Evolutionary conservation across 73 alveolate genomes (phyloP).

Genomic region (Effrenium voratum): DNA sequence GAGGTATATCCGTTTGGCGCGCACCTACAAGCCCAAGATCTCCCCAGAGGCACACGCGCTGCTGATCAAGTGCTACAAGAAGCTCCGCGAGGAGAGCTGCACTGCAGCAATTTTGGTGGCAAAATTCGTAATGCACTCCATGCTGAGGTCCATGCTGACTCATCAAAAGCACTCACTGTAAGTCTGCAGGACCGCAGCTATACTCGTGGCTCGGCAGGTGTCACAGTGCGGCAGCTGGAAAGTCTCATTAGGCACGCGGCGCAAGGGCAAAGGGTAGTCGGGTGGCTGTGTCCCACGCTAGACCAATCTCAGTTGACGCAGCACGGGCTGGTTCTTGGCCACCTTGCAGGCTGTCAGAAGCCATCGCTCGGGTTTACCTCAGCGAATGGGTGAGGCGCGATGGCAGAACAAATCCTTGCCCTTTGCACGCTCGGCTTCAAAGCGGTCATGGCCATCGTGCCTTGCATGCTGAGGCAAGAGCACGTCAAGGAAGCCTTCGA

Average conservation of each 20-base stretch:
- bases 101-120: background rate
- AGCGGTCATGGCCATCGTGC: no score
- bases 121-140: no score
- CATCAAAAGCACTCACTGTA: no score
- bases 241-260: slow-evolving; percentile 96
- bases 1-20: slow-evolving; percentile 97
- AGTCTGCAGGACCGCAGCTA: slow-evolving; percentile 70
- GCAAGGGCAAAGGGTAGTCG: no score
- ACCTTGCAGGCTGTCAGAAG: slow-evolving; percentile 95
- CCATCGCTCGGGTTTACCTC: slow-evolving; percentile 96
- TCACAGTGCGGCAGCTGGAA: slow-evolving; percentile 99
- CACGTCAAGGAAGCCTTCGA: slow-evolving; percentile 90
- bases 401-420: background rate
- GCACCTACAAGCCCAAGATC: slow-evolving; percentile 98
- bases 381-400: slow-evolving; percentile 90
- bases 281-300: no score
- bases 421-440: no score
- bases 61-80: slow-evolving; percentile 74
- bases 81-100: slow-evolving; percentile 67
- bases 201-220: slow-evolving; percentile 98
- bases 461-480: slow-evolving; percentile 71
- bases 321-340: background rate
- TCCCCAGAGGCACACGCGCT: slow-evolving; percentile 96
- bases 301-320: no score
- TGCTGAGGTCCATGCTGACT: no score